These are phyloP conservation scores for Coniella vitis DNA, from an alignment of 2,329 filamentous ascomycete genomes.

Conservation along the genomic window DNA sequence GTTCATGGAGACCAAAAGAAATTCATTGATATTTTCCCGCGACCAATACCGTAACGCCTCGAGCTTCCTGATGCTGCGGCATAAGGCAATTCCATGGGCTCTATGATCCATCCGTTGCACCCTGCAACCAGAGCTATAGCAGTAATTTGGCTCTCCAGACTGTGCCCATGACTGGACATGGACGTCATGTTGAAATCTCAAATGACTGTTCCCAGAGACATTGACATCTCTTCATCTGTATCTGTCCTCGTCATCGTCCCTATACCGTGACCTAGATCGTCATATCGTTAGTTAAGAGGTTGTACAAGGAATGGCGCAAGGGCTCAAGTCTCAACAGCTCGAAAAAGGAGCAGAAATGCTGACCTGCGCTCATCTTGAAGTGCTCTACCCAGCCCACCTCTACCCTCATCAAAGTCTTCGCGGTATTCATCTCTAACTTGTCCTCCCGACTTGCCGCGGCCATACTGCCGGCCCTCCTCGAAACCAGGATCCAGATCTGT, in stretches of 20 bases:
- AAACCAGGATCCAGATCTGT: conserved; percentile 96
- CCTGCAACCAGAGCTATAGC: neutral
- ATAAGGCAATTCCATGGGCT: too few species aligned
- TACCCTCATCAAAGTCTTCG: conserved; percentile 91
- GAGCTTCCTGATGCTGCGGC: too few species aligned
- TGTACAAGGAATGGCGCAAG: neutral
- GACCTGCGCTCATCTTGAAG: conserved; percentile 46
- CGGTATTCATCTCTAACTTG: conserved; percentile 97
- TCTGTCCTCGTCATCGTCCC: conserved; percentile 53
- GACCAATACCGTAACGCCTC: too few species aligned
- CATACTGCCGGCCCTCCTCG: conserved; percentile 91
- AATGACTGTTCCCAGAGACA: neutral
- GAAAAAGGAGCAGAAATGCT: neutral
- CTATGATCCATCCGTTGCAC: neutral
- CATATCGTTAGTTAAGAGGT: neutral
- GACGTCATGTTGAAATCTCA: neutral
- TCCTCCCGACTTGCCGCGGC: conserved; percentile 88
- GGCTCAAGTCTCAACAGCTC: conserved; percentile 10
- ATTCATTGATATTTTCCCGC: too few species aligned
- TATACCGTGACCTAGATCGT: conserved; percentile 23
- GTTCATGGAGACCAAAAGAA: too few species aligned
- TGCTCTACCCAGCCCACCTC: conserved; percentile 81
- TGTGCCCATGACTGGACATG: too few species aligned
- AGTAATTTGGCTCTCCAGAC: too few species aligned
- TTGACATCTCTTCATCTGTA: conserved; percentile 27